Evolutionary conservation across 441 rosid genomes (phyloP), one percentile per base, ranked within the genome.

Genomic region (Arabidopsis lyrata): DNA sequence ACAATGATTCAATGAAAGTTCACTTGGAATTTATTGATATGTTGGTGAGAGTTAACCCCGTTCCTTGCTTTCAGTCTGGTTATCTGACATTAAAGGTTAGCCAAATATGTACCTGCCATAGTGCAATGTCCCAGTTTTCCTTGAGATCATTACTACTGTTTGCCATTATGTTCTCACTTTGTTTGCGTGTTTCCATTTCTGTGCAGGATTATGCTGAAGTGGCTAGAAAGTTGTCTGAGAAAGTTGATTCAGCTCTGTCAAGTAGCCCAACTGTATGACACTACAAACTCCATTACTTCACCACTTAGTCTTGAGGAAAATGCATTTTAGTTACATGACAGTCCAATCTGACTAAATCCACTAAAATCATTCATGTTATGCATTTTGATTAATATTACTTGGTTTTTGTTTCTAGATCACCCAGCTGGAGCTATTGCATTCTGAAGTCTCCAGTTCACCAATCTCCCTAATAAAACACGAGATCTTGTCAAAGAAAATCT

Each of bases 11-110:
- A 65, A 77, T 82, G 75, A 89, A 80, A 80, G 84, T 90, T 75
- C 73, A 69, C 5, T 81, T 84, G 81, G 90, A 86, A 42, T 22
- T 59, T 74, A 68, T 86, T 61, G 72, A 73, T 49, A 81, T 83
- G 79, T 84, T 95, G 87, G 78, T 88, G 81, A 78, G 72, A 67
- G 67, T 77, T 70, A 77, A 87, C 75, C 85, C 91, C 24, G 71
- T 81, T 68, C 98, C 95, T 42, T 92, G 95, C 78, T 75, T 85
- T 74, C 92, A 83, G 57, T 83, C 92, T 62, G 89, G 81, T 67
- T 77, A 83, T 87, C 84, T 75, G 50, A 85, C 83, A 68, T 79
- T 95, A 86, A 87, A 95, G 99, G 99, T 95, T 64, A 66, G 34
- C 50, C 48, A 56, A 71, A 72, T 60, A 56, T 73, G 70, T 61